Evolutionary conservation across 345 rosid species (phyloP).

Genomic region (Rhizophora mangle): DNA sequence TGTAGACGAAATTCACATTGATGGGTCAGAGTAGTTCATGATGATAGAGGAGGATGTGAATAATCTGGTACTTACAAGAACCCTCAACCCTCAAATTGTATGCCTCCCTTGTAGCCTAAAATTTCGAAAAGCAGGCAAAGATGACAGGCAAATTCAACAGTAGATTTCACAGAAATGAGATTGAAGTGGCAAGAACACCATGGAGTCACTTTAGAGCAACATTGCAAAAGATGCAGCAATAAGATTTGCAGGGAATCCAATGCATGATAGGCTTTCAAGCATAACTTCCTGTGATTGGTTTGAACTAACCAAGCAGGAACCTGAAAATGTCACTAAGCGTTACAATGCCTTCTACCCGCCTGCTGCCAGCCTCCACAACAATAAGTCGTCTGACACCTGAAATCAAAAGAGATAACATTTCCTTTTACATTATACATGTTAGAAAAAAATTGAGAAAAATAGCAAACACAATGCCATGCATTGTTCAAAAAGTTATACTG

Average conservation of each 20-base stretch:
- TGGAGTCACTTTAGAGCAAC: slow-evolving; percentile 4
- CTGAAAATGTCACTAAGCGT: slow-evolving; percentile 30
- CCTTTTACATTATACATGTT: neutral
- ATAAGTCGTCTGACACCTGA: slow-evolving; percentile 35
- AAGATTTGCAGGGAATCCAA: slow-evolving; percentile 3
- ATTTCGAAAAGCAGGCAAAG: slow-evolving; percentile 32
- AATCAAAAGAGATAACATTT: neutral
- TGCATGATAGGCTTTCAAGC: slow-evolving; percentile 17
- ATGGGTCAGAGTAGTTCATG: slow-evolving; percentile 8
- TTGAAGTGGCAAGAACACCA: slow-evolving; percentile 10
- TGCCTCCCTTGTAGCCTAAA: slow-evolving; percentile 37
- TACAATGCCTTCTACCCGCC: slow-evolving; percentile 33
- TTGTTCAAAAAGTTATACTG: too few relatives aligned
- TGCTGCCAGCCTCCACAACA: slow-evolving; percentile 36
- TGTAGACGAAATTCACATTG: slow-evolving; percentile 28
- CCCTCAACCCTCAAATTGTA: slow-evolving; percentile 27
- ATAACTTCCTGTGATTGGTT: slow-evolving; percentile 5
- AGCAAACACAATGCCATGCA: neutral
- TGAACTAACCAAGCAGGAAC: slow-evolving; percentile 34
- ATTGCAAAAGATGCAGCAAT: slow-evolving; percentile 22
- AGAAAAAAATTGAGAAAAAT: neutral
- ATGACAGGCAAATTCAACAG: slow-evolving; percentile 33
- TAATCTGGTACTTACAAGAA: slow-evolving; percentile 16
- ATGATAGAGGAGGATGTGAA: slow-evolving; percentile 15
- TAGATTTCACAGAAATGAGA: slow-evolving; percentile 15